Evolutionary conservation across 2,329 filamentous ascomycete genomes (phyloP), one percentile per base, ranked within the genome.

Genomic region (Neophaeococcomyces mojaviensis): DNA sequence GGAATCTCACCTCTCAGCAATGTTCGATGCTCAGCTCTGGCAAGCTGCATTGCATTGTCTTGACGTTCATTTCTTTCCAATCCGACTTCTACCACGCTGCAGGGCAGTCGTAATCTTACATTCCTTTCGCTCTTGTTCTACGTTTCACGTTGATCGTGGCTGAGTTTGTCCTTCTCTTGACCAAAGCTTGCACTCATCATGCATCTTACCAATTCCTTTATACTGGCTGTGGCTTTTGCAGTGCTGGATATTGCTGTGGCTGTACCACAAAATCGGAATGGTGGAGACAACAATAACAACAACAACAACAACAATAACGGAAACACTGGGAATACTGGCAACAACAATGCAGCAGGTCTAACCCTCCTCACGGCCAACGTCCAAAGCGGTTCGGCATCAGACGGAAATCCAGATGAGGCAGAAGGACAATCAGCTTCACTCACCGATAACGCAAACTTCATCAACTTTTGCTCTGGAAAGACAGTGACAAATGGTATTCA

Each of bases 381-480:
- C 34, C 48, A 44, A 28, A 33, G 26, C 16, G 41, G 32, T n/a
- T 44, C 41, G 2, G 33, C 32, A 30, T 48, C 46, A 6, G 45
- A 57, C 31, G 57, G 55, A 44, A 46, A 49, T 22, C 49, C 46
- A 2, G 44, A 52, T 32, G 55, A 60, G 45, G 64, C 68, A 47
- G 55, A 35, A n/a, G 68, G 67, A 43, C 64, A 69, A 52, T 58
- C 66, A 41, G 53, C 68, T n/a, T 76, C 73, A 7, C 51, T 56
- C 19, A 76, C 70, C 70, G 55, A 54, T 42, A 50, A 76, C 49
- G 41, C 61, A 16, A 79, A 79, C 64, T 79, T 79, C 61, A 78
- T 79, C 68, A 78, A 78, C 64, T 74, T 78, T 61, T 80, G 77
- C 57, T 58, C 64, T 4, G 74, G 73, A 49, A 69, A 74, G 58